These are phyloP conservation scores for Hymenoscyphus fraxineus DNA, from an alignment of 2,329 filamentous ascomycete genomes.

Conservation along the genomic window DNA sequence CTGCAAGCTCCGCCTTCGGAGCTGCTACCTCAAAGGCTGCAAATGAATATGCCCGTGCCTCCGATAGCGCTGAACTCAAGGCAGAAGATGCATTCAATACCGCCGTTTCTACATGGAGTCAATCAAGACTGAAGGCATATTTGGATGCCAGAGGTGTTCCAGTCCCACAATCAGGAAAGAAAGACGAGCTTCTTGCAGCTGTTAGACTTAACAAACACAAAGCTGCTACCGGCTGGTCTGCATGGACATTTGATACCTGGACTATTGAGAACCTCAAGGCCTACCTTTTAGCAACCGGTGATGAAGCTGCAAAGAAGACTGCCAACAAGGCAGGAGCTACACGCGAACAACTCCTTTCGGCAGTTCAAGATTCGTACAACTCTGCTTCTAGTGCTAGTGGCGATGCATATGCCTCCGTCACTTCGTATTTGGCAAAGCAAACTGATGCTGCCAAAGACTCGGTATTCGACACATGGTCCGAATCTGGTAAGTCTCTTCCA, in stretches of 20 bases:
- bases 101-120: conserved; percentile 63
- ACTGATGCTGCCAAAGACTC: conserved; percentile 62
- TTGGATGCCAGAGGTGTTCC: conserved; percentile 74
- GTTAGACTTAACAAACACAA: conserved; percentile 73
- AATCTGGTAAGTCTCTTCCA: conserved; percentile 35
- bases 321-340: conserved; percentile 61
- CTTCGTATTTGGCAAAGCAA: conserved; percentile 63
- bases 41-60: conserved; percentile 74
- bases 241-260: conserved; percentile 79
- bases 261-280: conserved; percentile 65
- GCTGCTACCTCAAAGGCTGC: conserved; percentile 72
- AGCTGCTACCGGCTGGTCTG: conserved; percentile 61
- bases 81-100: conserved; percentile 64
- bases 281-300: conserved; percentile 50
- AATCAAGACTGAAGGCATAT: conserved; percentile 70
- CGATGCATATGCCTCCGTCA: conserved; percentile 60
- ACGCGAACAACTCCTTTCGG: conserved; percentile 69
- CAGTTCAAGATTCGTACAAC: conserved; percentile 57
- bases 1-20: conserved; percentile 59
- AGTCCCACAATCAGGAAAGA: conserved; percentile 67
- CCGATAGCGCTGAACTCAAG: conserved; percentile 60
- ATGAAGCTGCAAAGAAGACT: conserved; percentile 54
- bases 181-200: conserved; percentile 68
- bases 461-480: conserved; percentile 69
- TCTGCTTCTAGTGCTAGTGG: conserved; percentile 58